phyloP scores from a whole-genome alignment of 768 basidiomycete species.

The Leccinum ochraceum region DNA sequence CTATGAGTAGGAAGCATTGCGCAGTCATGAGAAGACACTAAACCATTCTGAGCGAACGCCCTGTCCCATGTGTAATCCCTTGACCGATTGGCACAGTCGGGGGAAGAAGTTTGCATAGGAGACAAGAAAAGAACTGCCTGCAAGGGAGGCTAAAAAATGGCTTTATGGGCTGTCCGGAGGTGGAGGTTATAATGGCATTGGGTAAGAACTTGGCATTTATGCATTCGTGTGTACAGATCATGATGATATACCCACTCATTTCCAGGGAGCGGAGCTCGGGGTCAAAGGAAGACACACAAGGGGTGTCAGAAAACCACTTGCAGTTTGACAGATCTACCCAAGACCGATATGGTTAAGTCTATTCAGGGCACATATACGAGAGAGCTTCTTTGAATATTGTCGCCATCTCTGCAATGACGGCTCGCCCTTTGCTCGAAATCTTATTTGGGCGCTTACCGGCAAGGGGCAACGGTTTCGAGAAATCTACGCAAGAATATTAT shows the following conservation, averaged over 20 bases:
- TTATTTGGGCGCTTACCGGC: conserved; percentile 33
- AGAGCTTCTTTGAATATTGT: conserved; percentile 22
- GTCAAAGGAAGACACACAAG: conserved; percentile 39
- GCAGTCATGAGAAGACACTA: conserved; percentile 36
- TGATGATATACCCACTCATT: conserved; percentile 40
- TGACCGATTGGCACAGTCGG: conserved; percentile 30
- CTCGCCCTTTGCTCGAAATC: conserved; percentile 17
- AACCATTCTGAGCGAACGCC: conserved; percentile 39
- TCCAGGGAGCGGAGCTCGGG: conserved; percentile 43
- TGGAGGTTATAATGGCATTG: conserved; percentile 33
- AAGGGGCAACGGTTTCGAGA: conserved; percentile 11
- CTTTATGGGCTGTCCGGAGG: conserved; percentile 24
- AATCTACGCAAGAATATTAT: conserved; percentile 49
- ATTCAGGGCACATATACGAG: conserved; percentile 32
- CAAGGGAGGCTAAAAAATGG: conserved; percentile 24
- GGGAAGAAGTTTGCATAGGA: conserved; percentile 33
- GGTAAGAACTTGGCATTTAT: conserved; percentile 40
- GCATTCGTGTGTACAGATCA: conserved; percentile 37
- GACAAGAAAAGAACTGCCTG: conserved; percentile 23
- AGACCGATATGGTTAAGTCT: conserved; percentile 36
- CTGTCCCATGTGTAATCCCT: conserved; percentile 38
- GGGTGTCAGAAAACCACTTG: conserved; percentile 35
- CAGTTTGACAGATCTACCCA: conserved; percentile 35
- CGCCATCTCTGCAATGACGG: conserved; percentile 24
- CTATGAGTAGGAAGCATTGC: conserved; percentile 35